phyloP scores from a whole-genome alignment of 2,329 filamentous ascomycete species.

The Xenosphaeropsis pyriputrescens region DNA sequence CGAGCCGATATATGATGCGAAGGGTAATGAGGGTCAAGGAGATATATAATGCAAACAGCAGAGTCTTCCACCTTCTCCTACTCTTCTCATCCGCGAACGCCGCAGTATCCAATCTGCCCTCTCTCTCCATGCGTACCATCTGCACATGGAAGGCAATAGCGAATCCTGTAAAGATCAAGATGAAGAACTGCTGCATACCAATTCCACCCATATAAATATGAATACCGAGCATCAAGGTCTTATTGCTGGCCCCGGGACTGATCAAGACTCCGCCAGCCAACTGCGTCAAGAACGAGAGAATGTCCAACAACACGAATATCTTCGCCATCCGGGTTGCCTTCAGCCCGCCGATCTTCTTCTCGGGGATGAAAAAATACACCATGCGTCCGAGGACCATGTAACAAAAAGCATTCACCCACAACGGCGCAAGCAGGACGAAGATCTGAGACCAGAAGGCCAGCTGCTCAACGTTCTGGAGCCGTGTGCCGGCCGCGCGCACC shows the following conservation, averaged over 20 bases:
- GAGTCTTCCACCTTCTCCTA: slow-evolving; percentile 8
- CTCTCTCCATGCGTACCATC: slow-evolving; percentile 5
- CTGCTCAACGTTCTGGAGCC: slow-evolving; percentile 14
- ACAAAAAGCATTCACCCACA: slow-evolving; percentile 19
- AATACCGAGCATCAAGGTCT: slow-evolving; percentile 19
- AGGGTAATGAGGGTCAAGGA: slow-evolving; percentile 10
- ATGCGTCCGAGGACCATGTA: slow-evolving; percentile 20
- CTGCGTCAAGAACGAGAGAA: slow-evolving; percentile 30
- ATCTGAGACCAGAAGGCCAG: slow-evolving; percentile 21
- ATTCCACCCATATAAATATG: slow-evolving; percentile 38
- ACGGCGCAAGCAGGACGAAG: slow-evolving; percentile 23
- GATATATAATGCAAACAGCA: background rate
- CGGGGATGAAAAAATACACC: slow-evolving; percentile 21
- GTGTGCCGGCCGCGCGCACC: slow-evolving; percentile 22
- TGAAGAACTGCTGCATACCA: slow-evolving; percentile 33
- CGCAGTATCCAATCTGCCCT: slow-evolving; percentile 1
- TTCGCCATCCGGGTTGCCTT: slow-evolving; percentile 23
- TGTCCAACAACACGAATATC: slow-evolving; percentile 30
- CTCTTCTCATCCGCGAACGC: slow-evolving; percentile 6
- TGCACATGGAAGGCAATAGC: slow-evolving; percentile 26
- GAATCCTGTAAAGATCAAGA: slow-evolving; percentile 28
- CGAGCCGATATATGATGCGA: slow-evolving; percentile 45
- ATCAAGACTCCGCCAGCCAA: slow-evolving; percentile 22
- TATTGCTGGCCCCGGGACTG: slow-evolving; percentile 15
- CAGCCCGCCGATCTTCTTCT: slow-evolving; percentile 19